phyloP scores from a whole-genome alignment of 805 yeast genomes.

The Cyberlindnera euphorbiiphila region DNA sequence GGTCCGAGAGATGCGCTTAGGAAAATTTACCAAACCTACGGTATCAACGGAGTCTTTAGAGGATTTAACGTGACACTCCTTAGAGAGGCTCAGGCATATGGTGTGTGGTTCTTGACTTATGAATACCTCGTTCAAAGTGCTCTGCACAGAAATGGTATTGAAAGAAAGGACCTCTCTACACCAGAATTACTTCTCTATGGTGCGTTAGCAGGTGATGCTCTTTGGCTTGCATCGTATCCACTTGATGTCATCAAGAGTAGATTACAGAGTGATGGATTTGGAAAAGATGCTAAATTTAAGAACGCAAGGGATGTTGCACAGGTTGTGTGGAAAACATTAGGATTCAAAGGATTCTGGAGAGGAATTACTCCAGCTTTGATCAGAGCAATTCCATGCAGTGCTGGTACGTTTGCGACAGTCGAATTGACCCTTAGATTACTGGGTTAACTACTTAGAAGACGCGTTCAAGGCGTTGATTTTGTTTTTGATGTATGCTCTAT shows the following conservation, averaged over 20 bases:
- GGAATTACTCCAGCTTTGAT: conserved; percentile 57
- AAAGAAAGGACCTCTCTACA: conserved; percentile 73
- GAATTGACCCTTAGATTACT: conserved; percentile 54
- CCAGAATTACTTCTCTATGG: conserved; percentile 85
- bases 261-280: conserved; percentile 65
- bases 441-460: conserved; percentile 14
- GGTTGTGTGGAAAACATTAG: conserved; percentile 33
- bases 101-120: conserved; percentile 83
- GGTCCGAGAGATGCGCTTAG: conserved; percentile 83
- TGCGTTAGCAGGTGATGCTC: conserved; percentile 82
- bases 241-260: conserved; percentile 88
- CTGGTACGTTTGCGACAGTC: conserved; percentile 76
- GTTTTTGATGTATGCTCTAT: too few relatives aligned
- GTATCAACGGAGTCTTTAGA: conserved; percentile 72
- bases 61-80: conserved; percentile 79
- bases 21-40: conserved; percentile 74
- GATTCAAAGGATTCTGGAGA: conserved; percentile 55
- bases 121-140: conserved; percentile 73
- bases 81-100: conserved; percentile 87
- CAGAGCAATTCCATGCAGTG: conserved; percentile 63
- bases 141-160: conserved; percentile 30
- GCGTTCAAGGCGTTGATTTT: too few relatives aligned
- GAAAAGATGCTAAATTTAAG: conserved; percentile 37
- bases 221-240: conserved; percentile 87
- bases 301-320: conserved; percentile 39